Evolutionary conservation across 75 land plant genomes (phyloP), one percentile per base, ranked within the genome.

Genomic region (Pinus albicaulis): DNA sequence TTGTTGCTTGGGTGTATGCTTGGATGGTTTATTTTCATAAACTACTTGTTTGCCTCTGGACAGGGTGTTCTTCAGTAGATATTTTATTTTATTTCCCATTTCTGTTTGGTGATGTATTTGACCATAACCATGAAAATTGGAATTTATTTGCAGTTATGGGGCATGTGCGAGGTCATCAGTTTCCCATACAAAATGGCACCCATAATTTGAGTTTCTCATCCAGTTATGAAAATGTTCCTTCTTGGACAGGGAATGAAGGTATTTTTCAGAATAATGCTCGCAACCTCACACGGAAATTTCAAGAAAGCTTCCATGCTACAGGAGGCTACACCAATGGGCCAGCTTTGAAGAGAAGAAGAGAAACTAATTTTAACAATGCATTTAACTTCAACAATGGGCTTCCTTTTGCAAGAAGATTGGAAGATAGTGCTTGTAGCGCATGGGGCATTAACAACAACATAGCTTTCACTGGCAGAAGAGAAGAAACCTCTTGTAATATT

Each of bases 211-310:
- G 36, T 17, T 17, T 34, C 4, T 63, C 66, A 63, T 63, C 66
- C 15, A 14, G 5, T 17, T 63, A 63, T 28, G 66, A 63, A 63
- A 63, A 34, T 15, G 66, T 26, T 28, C 66, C 36, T 17, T 6
- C 25, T 63, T 6, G 14, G 36, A 28, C 31, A 4, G 31, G 66
- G 36, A 28, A 63, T 63, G 66, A 63, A 63, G 66, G 66, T 15
- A 14, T 28, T 63, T 64, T 63, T 71, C 53, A 71, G 23, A 71
- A 44, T 44, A 71, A 41, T 41, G 73, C 25, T n/a, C 53, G 53
- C 34, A 44, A 71, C 34, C 73, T 71, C 22, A 71, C 73, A 44
- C 28, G 73, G 31, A 71, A 71, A 44, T 71, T 71, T 71, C 73
- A 44, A 23, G 73, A 71, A 71, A 38, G 44, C 53, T n/a, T 20